These are phyloP conservation scores for Xanthoparmelia taractica DNA, from an alignment of 495 filamentous ascomycete species.

Conservation along the genomic window DNA sequence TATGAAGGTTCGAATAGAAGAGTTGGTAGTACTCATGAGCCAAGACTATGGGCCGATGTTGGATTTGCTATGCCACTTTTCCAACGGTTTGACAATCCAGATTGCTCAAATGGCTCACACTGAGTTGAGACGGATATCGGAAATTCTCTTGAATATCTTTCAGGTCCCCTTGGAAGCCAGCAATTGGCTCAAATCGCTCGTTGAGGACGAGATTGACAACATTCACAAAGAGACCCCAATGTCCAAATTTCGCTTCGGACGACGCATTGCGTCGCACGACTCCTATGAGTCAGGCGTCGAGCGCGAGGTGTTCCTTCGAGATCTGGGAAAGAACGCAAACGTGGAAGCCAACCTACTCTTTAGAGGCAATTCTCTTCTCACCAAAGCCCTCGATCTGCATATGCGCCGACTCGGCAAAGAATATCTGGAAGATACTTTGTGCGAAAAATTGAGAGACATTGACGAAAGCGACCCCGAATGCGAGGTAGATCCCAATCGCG, in stretches of 20 bases:
- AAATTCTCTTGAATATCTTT: slow-evolving; percentile 86
- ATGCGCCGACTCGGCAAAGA: slow-evolving; percentile 93
- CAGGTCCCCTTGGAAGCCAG: slow-evolving; percentile 84
- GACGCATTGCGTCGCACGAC: slow-evolving; percentile 71
- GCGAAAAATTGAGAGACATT: slow-evolving; percentile 78
- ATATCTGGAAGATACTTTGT: slow-evolving; percentile 81
- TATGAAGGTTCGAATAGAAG: slow-evolving; percentile 74
- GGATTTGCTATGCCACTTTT: slow-evolving; percentile 77
- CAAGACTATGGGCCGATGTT: slow-evolving; percentile 79
- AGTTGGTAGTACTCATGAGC: slow-evolving; percentile 79
- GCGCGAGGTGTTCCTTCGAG: slow-evolving; percentile 53
- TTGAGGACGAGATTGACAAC: slow-evolving; percentile 96
- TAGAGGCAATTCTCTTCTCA: slow-evolving; percentile 88
- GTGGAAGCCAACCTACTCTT: slow-evolving; percentile 91
- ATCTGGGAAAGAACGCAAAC: slow-evolving; percentile 49
- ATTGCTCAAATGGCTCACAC: slow-evolving; percentile 72
- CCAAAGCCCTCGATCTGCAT: slow-evolving; percentile 86
- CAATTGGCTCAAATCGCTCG: slow-evolving; percentile 87
- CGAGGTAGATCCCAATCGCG: slow-evolving; percentile 82
- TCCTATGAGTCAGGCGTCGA: slow-evolving; percentile 56
- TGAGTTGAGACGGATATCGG: slow-evolving; percentile 69
- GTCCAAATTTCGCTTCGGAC: slow-evolving; percentile 60
- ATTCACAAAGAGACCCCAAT: slow-evolving; percentile 68
- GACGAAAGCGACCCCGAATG: slow-evolving; percentile 83
- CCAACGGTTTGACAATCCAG: slow-evolving; percentile 72